These are phyloP conservation scores for Yamadazyma diddensiae DNA, from an alignment of 1,139 yeast species.

Conservation along the genomic window DNA sequence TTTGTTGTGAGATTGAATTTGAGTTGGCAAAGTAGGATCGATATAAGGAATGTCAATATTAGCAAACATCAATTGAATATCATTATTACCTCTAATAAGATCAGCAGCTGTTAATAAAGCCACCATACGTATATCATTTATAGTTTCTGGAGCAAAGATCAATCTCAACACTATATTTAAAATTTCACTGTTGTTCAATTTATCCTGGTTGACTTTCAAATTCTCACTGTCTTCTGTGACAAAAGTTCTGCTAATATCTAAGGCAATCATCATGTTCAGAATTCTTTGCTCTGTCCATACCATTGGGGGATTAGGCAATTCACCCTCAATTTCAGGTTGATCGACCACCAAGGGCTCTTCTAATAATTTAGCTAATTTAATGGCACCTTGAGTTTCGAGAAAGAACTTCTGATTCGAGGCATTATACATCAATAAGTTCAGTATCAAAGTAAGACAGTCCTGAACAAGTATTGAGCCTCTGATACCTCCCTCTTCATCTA, in stretches of 20 bases:
- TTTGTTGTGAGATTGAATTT: constrained; percentile 29
- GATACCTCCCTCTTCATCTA: constrained; percentile 85
- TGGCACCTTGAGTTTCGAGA: constrained; percentile 78
- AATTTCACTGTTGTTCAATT: constrained; percentile 60
- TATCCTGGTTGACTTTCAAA: constrained; percentile 58
- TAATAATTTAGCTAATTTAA: constrained; percentile 59
- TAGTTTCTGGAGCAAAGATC: constrained; percentile 63
- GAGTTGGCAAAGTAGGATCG: constrained; percentile 72
- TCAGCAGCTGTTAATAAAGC: constrained; percentile 78
- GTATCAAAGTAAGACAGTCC: constrained; percentile 77
- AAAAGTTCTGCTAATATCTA: constrained; percentile 73
- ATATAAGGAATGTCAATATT: constrained; percentile 88
- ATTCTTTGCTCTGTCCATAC: constrained; percentile 75
- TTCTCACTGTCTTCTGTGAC: constrained; percentile 74
- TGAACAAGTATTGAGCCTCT: constrained; percentile 89
- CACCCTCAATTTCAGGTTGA: constrained; percentile 11
- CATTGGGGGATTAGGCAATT: constrained; percentile 29
- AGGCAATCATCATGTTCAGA: constrained; percentile 59
- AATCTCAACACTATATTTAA: constrained; percentile 64
- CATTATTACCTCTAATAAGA: constrained; percentile 61
- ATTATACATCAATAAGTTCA: constrained; percentile 74
- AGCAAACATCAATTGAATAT: constrained; percentile 66
- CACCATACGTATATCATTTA: constrained; percentile 58
- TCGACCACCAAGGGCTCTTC: constrained; percentile 46
- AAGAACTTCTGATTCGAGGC: constrained; percentile 89